Base-by-base conservation (phyloP, 441 rosid species). In the Gossypium gossypioides region DNA sequence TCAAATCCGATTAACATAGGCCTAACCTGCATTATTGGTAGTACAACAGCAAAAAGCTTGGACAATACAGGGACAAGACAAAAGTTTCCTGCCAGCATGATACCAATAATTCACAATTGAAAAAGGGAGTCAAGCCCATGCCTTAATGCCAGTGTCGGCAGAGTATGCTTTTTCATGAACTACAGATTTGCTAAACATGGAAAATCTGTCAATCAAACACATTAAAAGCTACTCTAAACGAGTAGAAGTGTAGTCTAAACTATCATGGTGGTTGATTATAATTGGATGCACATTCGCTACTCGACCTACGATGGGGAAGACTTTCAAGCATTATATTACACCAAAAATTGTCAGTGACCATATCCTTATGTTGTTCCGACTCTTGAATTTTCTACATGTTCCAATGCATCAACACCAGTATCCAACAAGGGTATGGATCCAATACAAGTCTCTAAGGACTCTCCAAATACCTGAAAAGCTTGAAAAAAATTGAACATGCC, bases 351-450 rank as follows among this genome's bases (percentile, higher is more conserved):
- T 22, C 56, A 4, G 56, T 44, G 16, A 24, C 29, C 2, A 34
- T 34, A 34, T 34, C 40, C 40, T 34, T 34, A 6, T 6, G 40
- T 6, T 34, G 40, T 6, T 34, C 40, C 40, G 40, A 34, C 2
- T 34, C 40, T 34, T 34, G 8, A 34, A 6, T 34, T 34, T 75
- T 84, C 94, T 56, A 78, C 56, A 37, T 89, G 79, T 76, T 89
- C 87, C 74, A 87, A 93, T 65, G 91, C 87, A 84, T 89, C 97
- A 7, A 93, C 56, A 76, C 90, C 91, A 50, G 6, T 15, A 13
- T 50, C 19, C 21, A 51, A 16, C 22, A 16, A 15, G 56, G 22
- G 56, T 51, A 51, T 6, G 18, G 56, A 51, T 15, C 7, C 37
- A 32, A 16, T 16, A 51, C 7, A 22, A 51, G 6, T 1, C 56